A percentile compares a stretch with the other conserved stretches of the same genome.
Evolutionary conservation across 805 yeast genomes (phyloP).

Genomic region (Diddensiella transvaalensis): DNA sequence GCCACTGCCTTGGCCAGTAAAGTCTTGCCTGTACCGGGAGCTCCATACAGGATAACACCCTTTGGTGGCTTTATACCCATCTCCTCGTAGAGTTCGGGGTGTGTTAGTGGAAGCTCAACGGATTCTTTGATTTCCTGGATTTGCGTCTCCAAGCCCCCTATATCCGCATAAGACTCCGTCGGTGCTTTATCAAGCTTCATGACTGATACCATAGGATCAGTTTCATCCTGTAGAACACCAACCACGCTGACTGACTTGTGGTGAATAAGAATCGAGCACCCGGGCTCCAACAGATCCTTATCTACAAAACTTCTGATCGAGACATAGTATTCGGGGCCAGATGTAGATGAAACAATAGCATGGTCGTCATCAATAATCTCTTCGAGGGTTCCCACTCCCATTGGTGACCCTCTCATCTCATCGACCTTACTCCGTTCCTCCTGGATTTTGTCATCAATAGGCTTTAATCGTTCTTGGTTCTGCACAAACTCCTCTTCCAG

Average conservation of each 20-base stretch:
- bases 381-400: constrained; percentile 94
- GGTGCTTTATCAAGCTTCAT: constrained; percentile 99
- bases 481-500: constrained; percentile 95
- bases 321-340: constrained; percentile 97
- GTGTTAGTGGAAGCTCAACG: constrained; percentile 91
- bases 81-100: constrained; percentile 95
- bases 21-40: constrained; percentile 98
- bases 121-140: constrained; percentile 98
- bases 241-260: constrained; percentile 94
- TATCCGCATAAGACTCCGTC: constrained; percentile 92
- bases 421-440: constrained; percentile 95
- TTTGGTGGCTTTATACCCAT: constrained; percentile 99
- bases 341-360: constrained; percentile 92
- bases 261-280: constrained; percentile 91
- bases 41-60: constrained; percentile 95
- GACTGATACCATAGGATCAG: constrained; percentile 96
- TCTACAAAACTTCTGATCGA: constrained; percentile 95
- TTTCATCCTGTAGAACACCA: constrained; percentile 97
- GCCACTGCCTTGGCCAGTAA: constrained; percentile 96
- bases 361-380: constrained; percentile 98
- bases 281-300: constrained; percentile 92
- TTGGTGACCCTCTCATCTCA: constrained; percentile 92
- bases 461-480: constrained; percentile 90
- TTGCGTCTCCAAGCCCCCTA: constrained; percentile 94
- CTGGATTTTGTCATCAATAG: constrained; percentile 93